phyloP scores from a whole-genome alignment of 192 early-diverging fungal genomes.

The Mortierella hygrophila region DNA sequence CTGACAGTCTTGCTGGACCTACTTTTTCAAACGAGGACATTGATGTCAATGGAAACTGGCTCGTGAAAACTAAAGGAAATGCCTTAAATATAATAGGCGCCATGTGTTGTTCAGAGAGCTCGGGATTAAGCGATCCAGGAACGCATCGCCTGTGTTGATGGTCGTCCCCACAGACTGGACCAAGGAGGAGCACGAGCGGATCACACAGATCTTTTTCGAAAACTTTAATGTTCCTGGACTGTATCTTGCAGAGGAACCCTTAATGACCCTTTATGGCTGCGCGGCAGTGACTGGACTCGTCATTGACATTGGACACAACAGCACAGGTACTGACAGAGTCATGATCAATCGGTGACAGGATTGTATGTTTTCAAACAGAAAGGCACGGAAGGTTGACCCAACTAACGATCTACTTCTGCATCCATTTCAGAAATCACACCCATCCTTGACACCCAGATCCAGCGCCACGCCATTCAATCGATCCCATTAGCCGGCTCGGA shows the following conservation, averaged over 20 bases:
- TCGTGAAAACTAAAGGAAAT: background rate
- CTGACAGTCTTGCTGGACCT: background rate
- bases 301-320: conserved; percentile 92
- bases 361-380: background rate
- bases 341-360: background rate
- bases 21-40: background rate
- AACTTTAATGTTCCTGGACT: conserved; percentile 88
- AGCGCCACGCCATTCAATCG: conserved; percentile 68
- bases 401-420: background rate
- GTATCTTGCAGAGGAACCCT: conserved; percentile 85
- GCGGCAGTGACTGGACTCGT: conserved; percentile 84
- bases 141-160: conserved; percentile 83
- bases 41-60: background rate
- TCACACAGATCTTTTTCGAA: conserved; percentile 94
- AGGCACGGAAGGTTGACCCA: background rate
- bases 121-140: conserved; percentile 77
- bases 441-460: conserved; percentile 81
- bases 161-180: conserved; percentile 87
- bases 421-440: conserved; percentile 74
- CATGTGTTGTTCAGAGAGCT: conserved; percentile 86
- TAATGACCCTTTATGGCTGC: conserved; percentile 85
- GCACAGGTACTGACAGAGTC: conserved; percentile 67
- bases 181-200: conserved; percentile 81
- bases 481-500: conserved; percentile 79
- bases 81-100: conserved; percentile 59